A percentile compares a stretch with the other conserved stretches of the same genome.
Conservation (phyloP, 169 alveolate genomes). For the Theileria orientalis region DNA sequence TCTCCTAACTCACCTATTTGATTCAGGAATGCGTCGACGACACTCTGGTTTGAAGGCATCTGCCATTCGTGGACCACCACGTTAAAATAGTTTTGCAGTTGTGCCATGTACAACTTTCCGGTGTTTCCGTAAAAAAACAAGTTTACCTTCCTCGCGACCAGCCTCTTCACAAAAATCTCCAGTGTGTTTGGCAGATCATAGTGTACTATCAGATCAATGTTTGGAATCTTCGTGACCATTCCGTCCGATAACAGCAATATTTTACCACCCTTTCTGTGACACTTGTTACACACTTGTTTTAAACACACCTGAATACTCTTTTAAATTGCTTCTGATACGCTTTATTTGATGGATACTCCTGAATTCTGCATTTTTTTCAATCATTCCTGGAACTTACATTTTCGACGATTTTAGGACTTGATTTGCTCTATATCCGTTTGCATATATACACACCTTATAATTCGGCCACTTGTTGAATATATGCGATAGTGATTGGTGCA, state of each 20-base stretch:
- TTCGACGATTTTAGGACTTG: constrained; percentile 11
- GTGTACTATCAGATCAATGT: constrained; percentile 45
- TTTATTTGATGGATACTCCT: constrained; percentile 31
- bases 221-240: constrained; percentile 26
- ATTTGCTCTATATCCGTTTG: constrained; percentile 19
- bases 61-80: constrained; percentile 23
- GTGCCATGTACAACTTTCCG: constrained; percentile 40
- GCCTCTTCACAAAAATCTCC: constrained; percentile 18
- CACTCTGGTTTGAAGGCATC: constrained; percentile 27
- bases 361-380: constrained; percentile 9
- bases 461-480: constrained; percentile 24
- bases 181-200: constrained; percentile 49
- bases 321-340: constrained; percentile 38
- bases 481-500: constrained; percentile 27
- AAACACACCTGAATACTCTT: constrained; percentile 43
- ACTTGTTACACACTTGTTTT: background rate
- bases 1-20: constrained; percentile 4
- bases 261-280: constrained; percentile 25
- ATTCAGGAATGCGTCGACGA: constrained; percentile 31
- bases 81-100: constrained; percentile 36
- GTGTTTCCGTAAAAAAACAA: constrained; percentile 31
- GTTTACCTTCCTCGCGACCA: constrained; percentile 15
- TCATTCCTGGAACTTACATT: background rate
- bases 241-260: constrained; percentile 33
- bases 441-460: constrained; percentile 38